Evolutionary conservation across 192 early-diverging fungal species (phyloP).

Genomic region (Coemansia sp.): DNA sequence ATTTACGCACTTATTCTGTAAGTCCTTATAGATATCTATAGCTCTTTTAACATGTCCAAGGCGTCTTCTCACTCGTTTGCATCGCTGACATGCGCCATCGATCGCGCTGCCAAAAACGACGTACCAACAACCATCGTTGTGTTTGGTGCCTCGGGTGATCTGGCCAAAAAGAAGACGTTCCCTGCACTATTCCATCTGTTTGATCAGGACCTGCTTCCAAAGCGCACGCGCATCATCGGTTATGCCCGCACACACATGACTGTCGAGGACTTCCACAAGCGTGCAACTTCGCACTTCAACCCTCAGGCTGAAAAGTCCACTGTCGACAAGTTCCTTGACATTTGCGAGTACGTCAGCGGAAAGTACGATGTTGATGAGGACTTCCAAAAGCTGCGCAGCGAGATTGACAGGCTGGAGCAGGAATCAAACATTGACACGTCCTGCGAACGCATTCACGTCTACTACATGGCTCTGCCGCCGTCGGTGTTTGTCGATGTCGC

Average conservation of each 20-base stretch:
- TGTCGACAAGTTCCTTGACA: constrained; percentile 62
- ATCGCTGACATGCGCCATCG: constrained; percentile 27
- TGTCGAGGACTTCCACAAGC: constrained; percentile 68
- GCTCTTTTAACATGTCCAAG: constrained; percentile 8
- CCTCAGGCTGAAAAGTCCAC: constrained; percentile 16
- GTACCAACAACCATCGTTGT: constrained; percentile 55
- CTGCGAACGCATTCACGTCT: constrained; percentile 57
- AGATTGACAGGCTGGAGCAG: constrained; percentile 60
- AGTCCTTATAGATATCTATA: no score
- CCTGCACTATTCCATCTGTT: constrained; percentile 92
- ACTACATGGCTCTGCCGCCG: constrained; percentile 95
- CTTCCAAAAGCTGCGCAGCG: constrained; percentile 65
- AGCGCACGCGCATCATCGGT: constrained; percentile 75
- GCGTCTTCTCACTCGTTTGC: constrained; percentile 7
- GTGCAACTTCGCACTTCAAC: constrained; percentile 62
- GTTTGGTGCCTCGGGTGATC: constrained; percentile 86
- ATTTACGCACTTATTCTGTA: no score
- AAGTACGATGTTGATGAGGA: constrained; percentile 76
- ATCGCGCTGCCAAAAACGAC: constrained; percentile 40
- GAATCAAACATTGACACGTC: not conserved
- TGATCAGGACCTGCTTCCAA: constrained; percentile 75
- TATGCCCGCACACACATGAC: constrained; percentile 88
- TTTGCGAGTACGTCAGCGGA: constrained; percentile 78
- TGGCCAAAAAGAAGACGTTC: constrained; percentile 97
- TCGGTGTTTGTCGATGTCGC: constrained; percentile 88